phyloP scores from a whole-genome alignment of 805 yeast species.

The Candida coquimbonensis region DNA sequence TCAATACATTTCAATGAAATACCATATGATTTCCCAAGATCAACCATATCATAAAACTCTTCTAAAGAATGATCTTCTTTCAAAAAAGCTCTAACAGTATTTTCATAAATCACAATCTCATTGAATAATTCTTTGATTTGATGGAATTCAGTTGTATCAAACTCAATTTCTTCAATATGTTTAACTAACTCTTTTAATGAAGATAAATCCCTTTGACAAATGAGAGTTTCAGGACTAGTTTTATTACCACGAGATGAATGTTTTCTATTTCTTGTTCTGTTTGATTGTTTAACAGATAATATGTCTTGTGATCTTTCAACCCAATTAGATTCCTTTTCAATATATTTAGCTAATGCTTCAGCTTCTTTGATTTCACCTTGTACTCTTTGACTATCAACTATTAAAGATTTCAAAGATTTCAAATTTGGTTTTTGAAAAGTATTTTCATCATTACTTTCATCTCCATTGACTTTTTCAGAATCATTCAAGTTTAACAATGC shows the following conservation, averaged over 20 bases:
- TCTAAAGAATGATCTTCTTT: conserved; percentile 26
- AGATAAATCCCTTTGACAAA: conserved; percentile 11
- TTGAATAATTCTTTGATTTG: conserved; percentile 46
- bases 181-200: conserved; percentile 27
- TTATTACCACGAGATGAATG: not conserved
- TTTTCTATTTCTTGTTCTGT: conserved; percentile 29
- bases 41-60: conserved; percentile 48
- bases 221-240: not conserved
- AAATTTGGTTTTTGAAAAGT: conserved; percentile 36
- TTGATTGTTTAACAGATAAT: conserved; percentile 32
- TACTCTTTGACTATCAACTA: conserved; percentile 50
- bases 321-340: conserved; percentile 43
- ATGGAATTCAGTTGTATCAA: conserved; percentile 52
- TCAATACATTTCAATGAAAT: conserved; percentile 44
- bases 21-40: conserved; percentile 54
- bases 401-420: conserved; percentile 35
- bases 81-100: conserved; percentile 36
- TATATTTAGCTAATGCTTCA: conserved; percentile 31
- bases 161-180: conserved; percentile 42
- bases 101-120: conserved; percentile 46
- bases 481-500: conserved; percentile 23
- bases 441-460: not conserved
- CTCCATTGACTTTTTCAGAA: no score
- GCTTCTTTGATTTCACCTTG: conserved; percentile 32
- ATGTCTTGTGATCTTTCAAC: conserved; percentile 48